Evolutionary conservation across 129 eudicot species (phyloP).

Genomic region (Artemisia tridentata): DNA sequence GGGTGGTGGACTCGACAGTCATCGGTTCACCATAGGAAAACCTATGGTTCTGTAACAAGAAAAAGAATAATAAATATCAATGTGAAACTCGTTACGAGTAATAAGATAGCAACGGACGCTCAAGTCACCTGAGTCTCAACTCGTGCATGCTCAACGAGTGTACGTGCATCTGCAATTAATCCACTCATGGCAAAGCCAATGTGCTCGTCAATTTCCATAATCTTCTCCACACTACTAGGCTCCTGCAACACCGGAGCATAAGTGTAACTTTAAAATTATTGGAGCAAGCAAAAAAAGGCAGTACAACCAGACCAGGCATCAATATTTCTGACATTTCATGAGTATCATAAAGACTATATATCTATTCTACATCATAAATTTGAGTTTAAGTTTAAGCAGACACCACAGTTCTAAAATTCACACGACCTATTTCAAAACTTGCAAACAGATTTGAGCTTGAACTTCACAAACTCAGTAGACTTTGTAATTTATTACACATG

Average conservation of each 20-base stretch:
- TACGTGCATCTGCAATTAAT: slow-evolving; percentile 97
- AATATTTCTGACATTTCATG: too few species aligned
- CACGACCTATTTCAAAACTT: neutral
- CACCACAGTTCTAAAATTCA: neutral
- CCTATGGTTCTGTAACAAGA: slow-evolving; percentile 68
- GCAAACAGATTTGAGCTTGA: neutral
- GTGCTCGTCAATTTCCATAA: slow-evolving; percentile 97
- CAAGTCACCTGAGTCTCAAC: slow-evolving; percentile 87
- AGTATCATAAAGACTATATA: neutral
- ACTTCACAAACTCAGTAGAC: neutral
- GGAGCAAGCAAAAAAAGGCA: neutral
- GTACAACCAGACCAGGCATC: too few species aligned
- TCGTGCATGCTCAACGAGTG: slow-evolving; percentile 97
- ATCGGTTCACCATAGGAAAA: slow-evolving; percentile 98
- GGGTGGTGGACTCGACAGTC: slow-evolving; percentile 99
- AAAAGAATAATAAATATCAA: slow-evolving; percentile 1
- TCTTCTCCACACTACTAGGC: slow-evolving; percentile 98
- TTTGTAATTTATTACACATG: neutral
- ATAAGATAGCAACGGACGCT: neutral
- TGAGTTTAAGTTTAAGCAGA: neutral
- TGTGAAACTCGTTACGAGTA: neutral
- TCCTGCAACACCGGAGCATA: slow-evolving; percentile 46
- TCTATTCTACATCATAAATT: neutral
- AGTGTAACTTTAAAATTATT: neutral
- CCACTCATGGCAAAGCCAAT: slow-evolving; percentile 99